Percentiles rank a stretch among this genome's conserved stretches.
These are phyloP conservation scores for Atkinsonella hypoxylon DNA, from an alignment of 2,329 filamentous ascomycete species.

Conservation along the genomic window DNA sequence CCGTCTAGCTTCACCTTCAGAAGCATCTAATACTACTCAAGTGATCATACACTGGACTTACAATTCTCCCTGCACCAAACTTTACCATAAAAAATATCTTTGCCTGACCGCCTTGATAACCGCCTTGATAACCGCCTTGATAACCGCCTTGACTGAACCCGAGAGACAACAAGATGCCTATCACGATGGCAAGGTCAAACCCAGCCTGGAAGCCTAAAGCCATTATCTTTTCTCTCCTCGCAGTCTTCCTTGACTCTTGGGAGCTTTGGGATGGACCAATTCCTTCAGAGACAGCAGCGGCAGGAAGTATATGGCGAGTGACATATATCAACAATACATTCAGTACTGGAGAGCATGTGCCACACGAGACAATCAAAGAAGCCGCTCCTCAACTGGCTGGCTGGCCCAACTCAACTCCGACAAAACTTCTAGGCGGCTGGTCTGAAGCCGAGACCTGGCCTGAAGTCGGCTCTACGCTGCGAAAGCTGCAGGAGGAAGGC, in stretches of 20 bases:
- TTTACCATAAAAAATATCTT: background rate
- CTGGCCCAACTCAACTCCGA: slow-evolving; percentile 16
- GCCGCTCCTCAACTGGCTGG: slow-evolving; percentile 18
- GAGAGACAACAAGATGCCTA: background rate
- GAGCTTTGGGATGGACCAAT: slow-evolving; percentile 23
- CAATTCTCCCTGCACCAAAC: background rate
- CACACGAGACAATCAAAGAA: slow-evolving; percentile 20
- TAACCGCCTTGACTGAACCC: background rate
- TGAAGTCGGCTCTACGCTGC: slow-evolving; percentile 11
- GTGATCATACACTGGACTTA: background rate
- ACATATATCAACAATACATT: slow-evolving; percentile 27
- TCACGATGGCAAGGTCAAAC: background rate
- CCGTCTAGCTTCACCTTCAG: background rate
- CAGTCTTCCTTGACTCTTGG: slow-evolving; percentile 27
- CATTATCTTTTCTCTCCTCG: slow-evolving; percentile 29
- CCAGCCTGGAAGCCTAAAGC: slow-evolving; percentile 19
- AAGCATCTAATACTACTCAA: background rate
- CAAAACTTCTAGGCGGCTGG: slow-evolving; percentile 17
- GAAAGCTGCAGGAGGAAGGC: slow-evolving; percentile 13
- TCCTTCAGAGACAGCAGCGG: slow-evolving; percentile 9
- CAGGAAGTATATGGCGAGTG: slow-evolving; percentile 22
- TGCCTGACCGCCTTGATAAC: too few species aligned
- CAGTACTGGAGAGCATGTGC: slow-evolving; percentile 18
- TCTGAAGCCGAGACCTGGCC: slow-evolving; percentile 15
- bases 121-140: too few species aligned